Evolutionary conservation across 371 early-diverging fungal species (phyloP).

Genomic region (Funneliformis caledonium): DNA sequence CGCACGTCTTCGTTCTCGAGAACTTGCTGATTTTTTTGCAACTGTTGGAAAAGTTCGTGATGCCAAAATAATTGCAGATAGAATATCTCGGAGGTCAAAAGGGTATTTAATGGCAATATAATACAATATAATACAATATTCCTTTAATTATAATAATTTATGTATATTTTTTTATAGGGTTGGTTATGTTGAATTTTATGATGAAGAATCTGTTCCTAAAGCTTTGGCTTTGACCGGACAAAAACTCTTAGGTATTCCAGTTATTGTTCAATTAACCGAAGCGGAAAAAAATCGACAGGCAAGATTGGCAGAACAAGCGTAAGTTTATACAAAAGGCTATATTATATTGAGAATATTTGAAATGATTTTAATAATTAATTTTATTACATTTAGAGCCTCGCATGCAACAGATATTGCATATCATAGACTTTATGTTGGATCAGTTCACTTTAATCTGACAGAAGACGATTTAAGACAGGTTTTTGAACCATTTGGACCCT

Average conservation of each 20-base stretch:
- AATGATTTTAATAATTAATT: not conserved
- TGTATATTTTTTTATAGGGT: slow-evolving; percentile 48
- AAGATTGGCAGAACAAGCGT: slow-evolving; percentile 60
- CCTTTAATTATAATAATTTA: not conserved
- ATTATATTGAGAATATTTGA: not conserved
- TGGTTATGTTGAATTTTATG: slow-evolving; percentile 95
- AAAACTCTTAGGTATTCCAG: slow-evolving; percentile 93
- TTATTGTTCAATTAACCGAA: slow-evolving; percentile 90
- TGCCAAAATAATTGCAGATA: slow-evolving; percentile 87
- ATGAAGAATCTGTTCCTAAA: slow-evolving; percentile 78
- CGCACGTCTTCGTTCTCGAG: slow-evolving; percentile 74
- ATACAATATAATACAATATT: not conserved
- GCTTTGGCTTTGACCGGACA: slow-evolving; percentile 88
- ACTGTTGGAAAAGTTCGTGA: slow-evolving; percentile 88
- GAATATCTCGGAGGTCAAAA: slow-evolving; percentile 87
- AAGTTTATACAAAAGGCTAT: slow-evolving; percentile 43
- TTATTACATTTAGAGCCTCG: slow-evolving; percentile 6
- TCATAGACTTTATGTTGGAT: slow-evolving; percentile 82
- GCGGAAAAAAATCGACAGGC: slow-evolving; percentile 91
- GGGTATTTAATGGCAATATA: slow-evolving; percentile 67
- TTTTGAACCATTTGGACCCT: slow-evolving; percentile 87
- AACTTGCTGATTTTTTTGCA: slow-evolving; percentile 88
- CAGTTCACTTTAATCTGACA: slow-evolving; percentile 79
- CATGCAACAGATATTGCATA: slow-evolving; percentile 54
- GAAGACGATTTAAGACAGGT: slow-evolving; percentile 83